These are phyloP conservation scores for Fusarium albosuccineum DNA, from an alignment of 2,329 filamentous ascomycete species.

Conservation along the genomic window DNA sequence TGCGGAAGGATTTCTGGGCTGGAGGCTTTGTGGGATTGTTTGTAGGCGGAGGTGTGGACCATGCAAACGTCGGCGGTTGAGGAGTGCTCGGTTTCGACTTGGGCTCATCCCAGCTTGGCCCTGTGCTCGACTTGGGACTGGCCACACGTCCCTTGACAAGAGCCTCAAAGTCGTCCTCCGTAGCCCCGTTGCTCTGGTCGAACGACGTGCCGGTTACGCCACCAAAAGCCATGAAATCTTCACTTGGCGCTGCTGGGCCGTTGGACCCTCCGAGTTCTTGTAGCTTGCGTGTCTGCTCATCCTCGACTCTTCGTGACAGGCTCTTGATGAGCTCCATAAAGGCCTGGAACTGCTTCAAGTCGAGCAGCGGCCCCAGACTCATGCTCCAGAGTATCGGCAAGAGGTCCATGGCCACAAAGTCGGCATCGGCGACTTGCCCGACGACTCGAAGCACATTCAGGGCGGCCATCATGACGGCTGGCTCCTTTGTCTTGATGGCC, in stretches of 20 bases:
- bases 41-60: conserved; percentile 70
- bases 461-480: conserved; percentile 95
- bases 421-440: conserved; percentile 83
- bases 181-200: conserved; percentile 64
- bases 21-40: conserved; percentile 50
- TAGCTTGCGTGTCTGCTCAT: conserved; percentile 89
- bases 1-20: conserved; percentile 59
- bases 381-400: conserved; percentile 92
- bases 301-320: conserved; percentile 83
- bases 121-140: conserved; percentile 55
- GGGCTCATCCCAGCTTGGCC: conserved; percentile 64
- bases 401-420: conserved; percentile 92
- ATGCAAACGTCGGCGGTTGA: conserved; percentile 69
- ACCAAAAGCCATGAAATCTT: conserved; percentile 80
- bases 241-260: conserved; percentile 64
- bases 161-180: conserved; percentile 84
- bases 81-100: conserved; percentile 55
- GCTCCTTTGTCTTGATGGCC: conserved; percentile 97
- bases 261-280: conserved; percentile 80
- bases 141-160: conserved; percentile 79
- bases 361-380: conserved; percentile 88
- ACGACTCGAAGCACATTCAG: conserved; percentile 88
- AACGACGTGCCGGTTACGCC: conserved; percentile 72
- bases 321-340: conserved; percentile 92
- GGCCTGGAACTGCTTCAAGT: conserved; percentile 86